phyloP scores from a whole-genome alignment of 2,329 filamentous ascomycete genomes.

The Xylariaceae sp. region DNA sequence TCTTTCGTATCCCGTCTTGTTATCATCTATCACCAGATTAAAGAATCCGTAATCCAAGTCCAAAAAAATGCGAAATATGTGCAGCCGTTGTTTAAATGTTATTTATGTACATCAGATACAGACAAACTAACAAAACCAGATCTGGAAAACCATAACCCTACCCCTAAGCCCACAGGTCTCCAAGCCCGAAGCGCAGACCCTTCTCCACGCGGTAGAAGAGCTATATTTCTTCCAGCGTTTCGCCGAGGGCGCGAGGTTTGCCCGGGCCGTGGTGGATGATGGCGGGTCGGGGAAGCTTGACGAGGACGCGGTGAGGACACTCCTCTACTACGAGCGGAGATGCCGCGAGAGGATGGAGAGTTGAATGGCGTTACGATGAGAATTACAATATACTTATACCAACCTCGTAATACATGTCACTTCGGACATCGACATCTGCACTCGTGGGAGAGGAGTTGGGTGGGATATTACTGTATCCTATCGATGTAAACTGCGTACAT shows the following conservation, averaged over 20 bases:
- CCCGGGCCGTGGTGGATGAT: constrained; percentile 34
- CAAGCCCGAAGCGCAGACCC: constrained; percentile 48
- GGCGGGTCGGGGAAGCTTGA: constrained; percentile 37
- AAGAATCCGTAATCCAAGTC: too few species aligned
- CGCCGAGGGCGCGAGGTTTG: constrained; percentile 42
- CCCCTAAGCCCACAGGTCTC: constrained; percentile 38
- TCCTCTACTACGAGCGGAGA: constrained; percentile 42
- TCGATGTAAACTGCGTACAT: constrained; percentile 8
- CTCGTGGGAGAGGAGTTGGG: neutral
- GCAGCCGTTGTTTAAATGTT: too few species aligned
- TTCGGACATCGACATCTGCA: too few species aligned
- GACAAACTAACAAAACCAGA: constrained; percentile 31
- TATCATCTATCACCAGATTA: too few species aligned
- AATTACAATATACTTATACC: too few species aligned
- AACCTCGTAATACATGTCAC: too few species aligned
- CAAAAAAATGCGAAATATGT: too few species aligned
- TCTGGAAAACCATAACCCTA: constrained; percentile 41
- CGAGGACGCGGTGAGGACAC: constrained; percentile 38
- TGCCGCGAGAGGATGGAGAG: constrained; percentile 35
- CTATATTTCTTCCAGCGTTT: constrained; percentile 52
- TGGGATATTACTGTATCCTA: constrained; percentile 13
- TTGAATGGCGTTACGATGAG: too few species aligned
- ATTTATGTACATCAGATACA: too few species aligned
- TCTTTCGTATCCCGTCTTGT: too few species aligned
- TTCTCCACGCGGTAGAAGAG: constrained; percentile 54